Evolutionary conservation across 176 grass and related monocot genomes (phyloP), one percentile per base, ranked within the genome.

Genomic region (Phoenix dactylifera): DNA sequence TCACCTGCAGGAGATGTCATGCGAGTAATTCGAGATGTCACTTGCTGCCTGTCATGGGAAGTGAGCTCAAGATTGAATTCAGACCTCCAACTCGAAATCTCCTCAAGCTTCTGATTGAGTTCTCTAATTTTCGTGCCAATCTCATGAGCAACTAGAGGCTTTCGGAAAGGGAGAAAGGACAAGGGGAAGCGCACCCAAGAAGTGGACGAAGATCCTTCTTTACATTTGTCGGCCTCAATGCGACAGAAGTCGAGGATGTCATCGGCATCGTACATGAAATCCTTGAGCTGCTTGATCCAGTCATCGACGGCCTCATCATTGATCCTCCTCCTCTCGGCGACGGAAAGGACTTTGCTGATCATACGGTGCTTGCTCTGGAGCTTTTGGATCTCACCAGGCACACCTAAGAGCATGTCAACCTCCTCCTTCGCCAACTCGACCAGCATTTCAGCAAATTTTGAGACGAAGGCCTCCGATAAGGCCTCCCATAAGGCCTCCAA

Each of bases 181-280:
- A 22, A 63, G 4, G 19, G 10, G 19, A 44, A 52, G 35, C 44
- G 1, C 24, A 15, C 10, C 30, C 5, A 22, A 50, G 0, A n/a
- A 15, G 3, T 16, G 16, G n/a, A 20, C 17, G 55, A 58, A 50
- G 23, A 60, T 22, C 1, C 17, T 63, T 63, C n/a, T 14, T 24
- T 26, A 22, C 35, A 32, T 24, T 63, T 29, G 18, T 26, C 12
- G 5, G 62, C 65, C 57, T 84, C 66, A 30, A 78, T 65, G 16
- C 32, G 65, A 44, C 59, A 84, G 16, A 30, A 70, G 26, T 84
- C 81, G 22, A 79, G 30, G 7, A 71, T 64, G 6, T 69, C 80
- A 1, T 64, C 74, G 15, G 69, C 67, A 20, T 77, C 74, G 26
- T 83, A 83, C 69, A 84, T 79, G 14, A 79, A 10, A 51, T 75